phyloP scores from a whole-genome alignment of 2,329 filamentous ascomycete genomes.

The Phaeosphaeria sp. region DNA sequence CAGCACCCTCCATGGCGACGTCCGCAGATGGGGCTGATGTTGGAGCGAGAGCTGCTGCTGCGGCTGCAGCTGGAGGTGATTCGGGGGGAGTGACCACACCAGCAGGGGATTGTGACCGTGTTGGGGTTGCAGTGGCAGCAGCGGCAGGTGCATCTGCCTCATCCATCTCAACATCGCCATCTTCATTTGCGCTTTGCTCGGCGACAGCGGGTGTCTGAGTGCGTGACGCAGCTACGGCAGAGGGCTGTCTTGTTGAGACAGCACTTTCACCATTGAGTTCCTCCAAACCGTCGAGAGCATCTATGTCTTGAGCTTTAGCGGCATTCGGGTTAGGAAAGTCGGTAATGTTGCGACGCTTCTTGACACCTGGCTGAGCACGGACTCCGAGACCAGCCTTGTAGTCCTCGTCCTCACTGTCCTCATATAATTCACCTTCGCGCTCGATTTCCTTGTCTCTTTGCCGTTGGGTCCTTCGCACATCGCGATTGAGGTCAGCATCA shows the following conservation, averaged over 20 bases:
- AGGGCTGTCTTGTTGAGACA: conserved; percentile 35
- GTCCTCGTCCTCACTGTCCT: conserved; percentile 88
- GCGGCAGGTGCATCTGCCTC: conserved; percentile 23
- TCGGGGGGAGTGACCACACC: conserved; percentile 46
- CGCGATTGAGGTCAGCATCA: conserved; percentile 86
- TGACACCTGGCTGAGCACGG: conserved; percentile 58
- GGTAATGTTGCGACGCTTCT: conserved; percentile 64
- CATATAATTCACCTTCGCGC: conserved; percentile 74
- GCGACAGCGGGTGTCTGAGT: conserved; percentile 36
- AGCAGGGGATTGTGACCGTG: conserved; percentile 37
- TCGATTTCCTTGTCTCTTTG: conserved; percentile 80
- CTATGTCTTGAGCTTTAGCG: conserved; percentile 35
- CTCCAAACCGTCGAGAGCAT: conserved; percentile 31
- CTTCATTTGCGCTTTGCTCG: conserved; percentile 35
- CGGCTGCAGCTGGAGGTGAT: conserved; percentile 32
- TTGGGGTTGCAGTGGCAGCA: conserved; percentile 17
- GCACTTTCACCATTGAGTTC: conserved; percentile 42
- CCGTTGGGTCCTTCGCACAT: conserved; percentile 80
- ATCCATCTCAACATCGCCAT: conserved; percentile 48
- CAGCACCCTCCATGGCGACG: conserved; percentile 40
- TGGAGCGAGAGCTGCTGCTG: conserved; percentile 20
- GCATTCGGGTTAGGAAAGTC: conserved; percentile 65
- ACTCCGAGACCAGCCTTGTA: conserved; percentile 76
- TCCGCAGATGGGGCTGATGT: conserved; percentile 30
- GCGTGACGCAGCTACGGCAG: conserved; percentile 28